phyloP scores from a whole-genome alignment of 257 asterid genomes.

The Solanum phureja region DNA sequence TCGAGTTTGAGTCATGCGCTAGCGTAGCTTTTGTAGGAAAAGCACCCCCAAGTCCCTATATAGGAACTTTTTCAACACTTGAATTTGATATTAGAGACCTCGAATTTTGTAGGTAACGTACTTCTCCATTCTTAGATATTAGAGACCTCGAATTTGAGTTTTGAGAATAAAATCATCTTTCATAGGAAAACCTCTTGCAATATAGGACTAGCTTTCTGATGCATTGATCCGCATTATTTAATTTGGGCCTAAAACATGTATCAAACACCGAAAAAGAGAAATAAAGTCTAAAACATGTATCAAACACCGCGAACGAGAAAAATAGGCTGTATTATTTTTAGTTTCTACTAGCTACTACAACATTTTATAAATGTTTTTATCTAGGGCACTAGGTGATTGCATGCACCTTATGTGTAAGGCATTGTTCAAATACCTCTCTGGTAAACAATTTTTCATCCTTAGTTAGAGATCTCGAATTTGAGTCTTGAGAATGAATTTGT shows the following conservation, averaged over 20 bases:
- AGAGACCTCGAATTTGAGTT: neutral
- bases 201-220: neutral
- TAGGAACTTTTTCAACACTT: neutral
- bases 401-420: neutral
- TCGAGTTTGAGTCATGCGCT: neutral
- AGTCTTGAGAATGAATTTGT: neutral
- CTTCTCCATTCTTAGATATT: neutral
- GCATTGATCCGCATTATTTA: neutral
- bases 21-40: neutral
- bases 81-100: neutral
- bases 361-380: neutral
- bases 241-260: too few species aligned
- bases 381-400: neutral
- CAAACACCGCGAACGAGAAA: neutral
- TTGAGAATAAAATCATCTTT: neutral
- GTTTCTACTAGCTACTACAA: neutral
- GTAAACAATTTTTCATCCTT: rapidly evolving
- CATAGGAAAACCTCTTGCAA: neutral
- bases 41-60: neutral
- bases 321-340: neutral
- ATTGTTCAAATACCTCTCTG: neutral
- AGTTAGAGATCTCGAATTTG: neutral
- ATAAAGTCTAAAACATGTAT: too few species aligned
- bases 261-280: too few species aligned
- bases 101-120: neutral